Conservation (phyloP, 257 asterid genomes). For the Eustoma russellianum region DNA sequence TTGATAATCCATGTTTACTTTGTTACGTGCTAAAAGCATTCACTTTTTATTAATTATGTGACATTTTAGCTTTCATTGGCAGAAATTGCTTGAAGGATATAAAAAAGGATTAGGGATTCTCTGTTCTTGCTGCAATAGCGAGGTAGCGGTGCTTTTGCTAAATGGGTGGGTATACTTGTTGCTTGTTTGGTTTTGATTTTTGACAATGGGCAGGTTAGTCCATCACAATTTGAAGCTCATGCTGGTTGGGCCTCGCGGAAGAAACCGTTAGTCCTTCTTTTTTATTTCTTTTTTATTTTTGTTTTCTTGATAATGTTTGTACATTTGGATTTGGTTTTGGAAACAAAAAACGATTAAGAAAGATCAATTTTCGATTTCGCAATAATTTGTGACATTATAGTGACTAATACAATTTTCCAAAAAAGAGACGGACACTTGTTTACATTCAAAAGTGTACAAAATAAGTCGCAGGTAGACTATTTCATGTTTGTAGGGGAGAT, state of each 20-base stretch:
- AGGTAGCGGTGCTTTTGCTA: conserved; percentile 40
- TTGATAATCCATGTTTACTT: conserved; percentile 2
- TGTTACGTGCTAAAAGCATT: background rate
- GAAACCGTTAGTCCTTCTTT: conserved; percentile 66
- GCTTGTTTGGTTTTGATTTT: conserved; percentile 1
- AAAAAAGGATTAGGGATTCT: conserved; percentile 83
- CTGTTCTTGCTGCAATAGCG: conserved; percentile 77
- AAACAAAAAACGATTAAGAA: too few relatives aligned
- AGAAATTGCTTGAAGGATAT: conserved; percentile 88
- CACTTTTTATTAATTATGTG: conserved; percentile 7
- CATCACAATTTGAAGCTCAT: conserved; percentile 96
- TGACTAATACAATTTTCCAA: too few relatives aligned
- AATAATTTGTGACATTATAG: too few relatives aligned
- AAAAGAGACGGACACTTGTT: too few relatives aligned
- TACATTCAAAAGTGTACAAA: too few relatives aligned
- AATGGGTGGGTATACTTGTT: conserved; percentile 6
- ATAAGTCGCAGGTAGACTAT: too few relatives aligned
- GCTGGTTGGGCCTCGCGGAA: conserved; percentile 99
- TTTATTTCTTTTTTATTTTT: conserved; percentile 1
- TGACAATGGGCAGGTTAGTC: conserved; percentile 70
- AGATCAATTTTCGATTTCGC: too few relatives aligned
- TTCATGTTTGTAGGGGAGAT: too few relatives aligned
- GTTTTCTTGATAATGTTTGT: conserved; percentile 17
- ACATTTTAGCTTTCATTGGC: conserved; percentile 15
- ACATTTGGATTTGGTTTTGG: too few relatives aligned